Evolutionary conservation across 2,329 filamentous ascomycete genomes (phyloP).

Genomic region (Talaromyces sp.): DNA sequence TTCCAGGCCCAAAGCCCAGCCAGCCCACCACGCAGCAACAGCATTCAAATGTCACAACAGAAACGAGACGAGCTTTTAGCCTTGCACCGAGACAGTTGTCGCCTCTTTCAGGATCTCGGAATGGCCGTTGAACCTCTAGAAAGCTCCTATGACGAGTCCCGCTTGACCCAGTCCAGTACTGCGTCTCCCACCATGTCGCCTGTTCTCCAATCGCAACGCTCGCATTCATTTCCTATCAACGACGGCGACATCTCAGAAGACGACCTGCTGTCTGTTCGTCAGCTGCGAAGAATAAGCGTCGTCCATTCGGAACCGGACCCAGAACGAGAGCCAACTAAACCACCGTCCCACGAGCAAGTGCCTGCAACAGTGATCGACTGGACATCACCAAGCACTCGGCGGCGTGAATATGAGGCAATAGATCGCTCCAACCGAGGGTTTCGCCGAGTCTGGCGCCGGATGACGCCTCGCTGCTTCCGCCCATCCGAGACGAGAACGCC

Average conservation of each 20-base stretch:
- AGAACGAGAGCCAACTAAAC: background rate
- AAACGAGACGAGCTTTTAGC: constrained; percentile 32
- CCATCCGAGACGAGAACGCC: constrained; percentile 26
- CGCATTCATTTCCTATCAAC: background rate
- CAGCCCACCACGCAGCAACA: constrained; percentile 18
- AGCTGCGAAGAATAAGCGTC: background rate
- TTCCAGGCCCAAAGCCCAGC: constrained; percentile 23
- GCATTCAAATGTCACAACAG: constrained; percentile 14
- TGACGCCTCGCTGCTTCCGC: constrained; percentile 38
- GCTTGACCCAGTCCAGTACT: background rate
- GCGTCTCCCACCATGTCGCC: constrained; percentile 7
- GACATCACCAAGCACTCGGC: constrained; percentile 41
- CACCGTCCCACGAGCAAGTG: constrained; percentile 17
- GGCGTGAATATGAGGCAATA: constrained; percentile 51
- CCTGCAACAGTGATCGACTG: constrained; percentile 42
- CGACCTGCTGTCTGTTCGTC: constrained; percentile 3
- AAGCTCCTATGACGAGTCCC: background rate
- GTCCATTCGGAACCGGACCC: constrained; percentile 6
- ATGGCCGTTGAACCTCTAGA: background rate
- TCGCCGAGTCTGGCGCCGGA: constrained; percentile 36
- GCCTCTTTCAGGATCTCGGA: constrained; percentile 29
- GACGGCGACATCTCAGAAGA: constrained; percentile 11
- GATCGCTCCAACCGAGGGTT: constrained; percentile 38
- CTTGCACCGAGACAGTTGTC: constrained; percentile 36
- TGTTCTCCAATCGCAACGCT: constrained; percentile 3